Percentiles rank a stretch among this genome's conserved stretches.
Conservation (phyloP, 2,329 filamentous ascomycete species). For the Colletotrichum nymphaeae region DNA sequence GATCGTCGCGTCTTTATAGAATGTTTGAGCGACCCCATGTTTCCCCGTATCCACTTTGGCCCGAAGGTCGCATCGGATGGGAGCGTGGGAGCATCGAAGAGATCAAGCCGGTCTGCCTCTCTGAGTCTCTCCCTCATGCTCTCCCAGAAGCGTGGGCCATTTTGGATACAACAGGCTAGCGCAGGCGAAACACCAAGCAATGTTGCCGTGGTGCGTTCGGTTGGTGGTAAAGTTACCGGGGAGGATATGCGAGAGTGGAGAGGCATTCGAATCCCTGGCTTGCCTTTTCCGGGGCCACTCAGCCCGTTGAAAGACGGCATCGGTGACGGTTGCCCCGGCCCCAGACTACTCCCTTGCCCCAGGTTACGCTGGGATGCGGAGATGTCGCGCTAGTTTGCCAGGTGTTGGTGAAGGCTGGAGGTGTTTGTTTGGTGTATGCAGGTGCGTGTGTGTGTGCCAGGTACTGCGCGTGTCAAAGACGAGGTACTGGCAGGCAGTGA, state of each 20-base stretch:
- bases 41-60: constrained; percentile 25
- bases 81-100: constrained; percentile 15
- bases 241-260: constrained; percentile 10
- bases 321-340: constrained; percentile 33
- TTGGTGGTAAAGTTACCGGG: constrained; percentile 13
- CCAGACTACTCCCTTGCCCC: constrained; percentile 23
- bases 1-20: constrained; percentile 35
- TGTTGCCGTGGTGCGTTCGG: constrained; percentile 9
- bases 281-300: neutral
- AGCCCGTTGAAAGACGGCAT: constrained; percentile 13
- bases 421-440: neutral
- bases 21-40: constrained; percentile 19
- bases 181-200: neutral
- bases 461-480: neutral
- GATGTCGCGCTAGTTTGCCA: constrained; percentile 5
- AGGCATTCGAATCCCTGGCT: constrained; percentile 14
- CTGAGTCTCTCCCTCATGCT: neutral
- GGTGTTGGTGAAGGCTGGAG: neutral
- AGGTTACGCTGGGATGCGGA: constrained; percentile 20
- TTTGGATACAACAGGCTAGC: constrained; percentile 17
- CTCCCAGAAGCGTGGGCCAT: neutral
- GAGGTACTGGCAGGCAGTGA: neutral
- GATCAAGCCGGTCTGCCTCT: neutral
- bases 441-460: neutral
- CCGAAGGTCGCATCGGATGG: constrained; percentile 11